Evolutionary conservation across 2,329 filamentous ascomycete species (phyloP), one percentile per base, ranked within the genome.

Genomic region (Fusarium duplospermum): DNA sequence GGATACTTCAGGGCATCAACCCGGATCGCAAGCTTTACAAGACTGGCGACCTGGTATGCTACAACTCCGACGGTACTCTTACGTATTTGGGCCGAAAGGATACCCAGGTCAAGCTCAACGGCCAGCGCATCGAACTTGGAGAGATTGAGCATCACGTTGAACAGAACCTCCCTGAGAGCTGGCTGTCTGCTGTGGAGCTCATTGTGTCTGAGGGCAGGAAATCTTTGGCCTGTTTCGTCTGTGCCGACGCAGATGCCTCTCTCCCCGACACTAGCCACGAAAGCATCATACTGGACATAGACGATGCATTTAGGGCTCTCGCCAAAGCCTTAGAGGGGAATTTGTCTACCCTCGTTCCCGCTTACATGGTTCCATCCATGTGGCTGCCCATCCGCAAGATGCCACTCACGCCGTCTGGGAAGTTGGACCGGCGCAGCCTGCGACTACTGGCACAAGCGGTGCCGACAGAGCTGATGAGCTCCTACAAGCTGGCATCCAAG

Each of bases 81-180:
- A 76, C 82, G 0, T 88, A 85, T 52, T 70, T 88, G 24, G 89
- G 88, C 22, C 82, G 90, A 4, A 89, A 89, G 66, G 89, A 92
- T 70, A 84, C 84, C 0, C 89, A 91, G 75, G 84, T 91, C 38
- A 92, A 92, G 79, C 80, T 92, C 6, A 84, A 86, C 16, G 91
- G 91, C 7, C 90, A 87, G 68, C 81, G 89, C 36, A 83, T 90
- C 45, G 91, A 89, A 78, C 82, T 89, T 13, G 78, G 72, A 4
- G 82, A 82, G 33, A 84, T 87, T 18, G 86, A 87, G 66, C 82
- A 84, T 69, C 81, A 86, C 60, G 81, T 86, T 66, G 77, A 81
- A 16, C 38, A 22, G 3, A 60, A 42, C 3, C 62, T 78, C 0
- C 36, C 66, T 1, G 35, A 67, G 5, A 62, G 52, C 20, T 70